Base-by-base conservation (phyloP, 1,284 basidiomycete species). In the Ceratobasidium sp. region DNA sequence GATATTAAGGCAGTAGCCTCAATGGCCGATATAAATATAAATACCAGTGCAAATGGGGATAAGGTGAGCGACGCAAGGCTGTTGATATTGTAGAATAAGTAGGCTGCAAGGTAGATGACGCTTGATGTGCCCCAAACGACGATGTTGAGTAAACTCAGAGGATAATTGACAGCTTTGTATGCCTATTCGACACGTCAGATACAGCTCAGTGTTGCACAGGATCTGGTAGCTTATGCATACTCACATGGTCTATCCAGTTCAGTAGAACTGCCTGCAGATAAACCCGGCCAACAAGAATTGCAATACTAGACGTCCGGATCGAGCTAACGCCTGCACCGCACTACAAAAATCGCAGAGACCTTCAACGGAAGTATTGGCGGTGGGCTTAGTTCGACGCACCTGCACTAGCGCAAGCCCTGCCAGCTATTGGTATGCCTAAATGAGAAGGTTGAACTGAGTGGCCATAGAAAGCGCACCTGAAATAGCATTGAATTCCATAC, bases 131-230 rank as follows among this genome's bases (percentile, higher is more conserved):
- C 66, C 66, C 66, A 69, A 6, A 49, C 16, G 23, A 69, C 21
- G 35, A 69, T 57, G 23, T 69, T 69, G 41, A 69, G 66, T n/a
- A 43, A 35, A 50, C 66, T 58, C n/a, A 69, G 14, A 32, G 66
- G 66, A 41, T 69, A 54, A 35, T 69, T 43, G 14, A 54, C 43
- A 14, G 41, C 41, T 55, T 69, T 69, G 26, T 46, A 69, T 21
- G 54, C 52, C 66, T 69, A n/a, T 54, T 18, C 6, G n/a, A 14
- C 21, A 23, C 28, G 32, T 50, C 7, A 13, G 28, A 23, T 66
- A 46, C 35, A 38, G 2, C 26, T 58, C 43, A 57, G 28, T 6
- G 6, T 23, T 23, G 7, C 21, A 55, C 32, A 1, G 8, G 35
- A 21, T 14, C 18, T 35, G 41, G 21, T 14, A 11, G 11, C 14